phyloP scores from a whole-genome alignment of 306 rosid species.

The Dalbergia cultrata region DNA sequence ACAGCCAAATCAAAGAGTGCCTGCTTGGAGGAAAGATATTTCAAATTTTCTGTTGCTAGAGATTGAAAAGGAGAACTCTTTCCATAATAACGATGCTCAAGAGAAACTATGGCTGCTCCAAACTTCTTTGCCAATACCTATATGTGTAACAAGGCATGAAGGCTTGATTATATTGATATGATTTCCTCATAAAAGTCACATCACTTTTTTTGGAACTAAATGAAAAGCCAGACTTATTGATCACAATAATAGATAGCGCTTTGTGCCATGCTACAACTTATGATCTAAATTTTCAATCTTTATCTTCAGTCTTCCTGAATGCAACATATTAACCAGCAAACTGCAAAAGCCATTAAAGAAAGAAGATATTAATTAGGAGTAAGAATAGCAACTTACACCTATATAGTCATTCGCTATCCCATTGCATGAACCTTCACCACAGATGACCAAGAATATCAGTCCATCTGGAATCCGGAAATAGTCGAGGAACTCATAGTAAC shows the following conservation, averaged over 20 bases:
- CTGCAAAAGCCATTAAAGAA: not conserved
- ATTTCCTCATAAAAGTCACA: constrained; percentile 21
- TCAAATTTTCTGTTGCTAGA: constrained; percentile 76
- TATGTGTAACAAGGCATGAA: constrained; percentile 33
- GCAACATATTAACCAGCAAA: constrained; percentile 23
- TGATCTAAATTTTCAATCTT: constrained; percentile 6
- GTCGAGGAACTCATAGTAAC: constrained; percentile 88
- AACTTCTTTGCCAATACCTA: constrained; percentile 95
- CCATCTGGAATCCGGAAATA: constrained; percentile 81
- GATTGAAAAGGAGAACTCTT: constrained; percentile 78
- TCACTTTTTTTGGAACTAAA: not conserved
- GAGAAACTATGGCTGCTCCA: constrained; percentile 92
- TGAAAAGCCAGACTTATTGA: constrained; percentile 7
- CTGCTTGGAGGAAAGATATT: constrained; percentile 91
- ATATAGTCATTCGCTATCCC: constrained; percentile 85
- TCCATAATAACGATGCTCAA: constrained; percentile 97
- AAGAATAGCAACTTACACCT: constrained; percentile 58
- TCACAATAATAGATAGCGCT: not conserved
- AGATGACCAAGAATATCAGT: constrained; percentile 76
- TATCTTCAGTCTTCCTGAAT: not conserved
- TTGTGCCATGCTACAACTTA: not conserved
- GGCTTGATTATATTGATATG: constrained; percentile 16
- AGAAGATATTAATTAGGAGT: constrained; percentile 19
- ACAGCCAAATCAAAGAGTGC: constrained; percentile 93
- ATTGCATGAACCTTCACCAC: constrained; percentile 77